phyloP scores from a whole-genome alignment of 805 yeast genomes.

The Suhomyces sp. region DNA sequence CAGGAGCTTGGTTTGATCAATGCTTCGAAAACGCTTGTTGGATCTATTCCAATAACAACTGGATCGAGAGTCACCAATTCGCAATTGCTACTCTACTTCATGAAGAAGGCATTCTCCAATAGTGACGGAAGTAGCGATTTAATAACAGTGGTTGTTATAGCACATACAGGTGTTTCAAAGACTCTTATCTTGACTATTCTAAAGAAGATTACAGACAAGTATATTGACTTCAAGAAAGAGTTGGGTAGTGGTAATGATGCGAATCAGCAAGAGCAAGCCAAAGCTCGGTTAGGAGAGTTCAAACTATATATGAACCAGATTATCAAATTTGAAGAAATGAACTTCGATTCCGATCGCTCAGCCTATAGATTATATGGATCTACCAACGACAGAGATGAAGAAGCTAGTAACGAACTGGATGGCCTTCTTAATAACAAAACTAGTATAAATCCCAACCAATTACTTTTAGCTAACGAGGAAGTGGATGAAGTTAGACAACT shows the following conservation, averaged over 20 bases:
- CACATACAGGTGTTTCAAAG: conserved; percentile 42
- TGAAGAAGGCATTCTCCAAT: conserved; percentile 43
- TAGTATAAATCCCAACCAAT: conserved; percentile 34
- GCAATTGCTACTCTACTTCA: conserved; percentile 42
- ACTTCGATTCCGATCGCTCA: conserved; percentile 33
- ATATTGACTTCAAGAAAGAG: conserved; percentile 38
- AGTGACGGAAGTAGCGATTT: conserved; percentile 46
- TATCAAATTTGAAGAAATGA: conserved; percentile 51
- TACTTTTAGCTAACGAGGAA: conserved; percentile 48
- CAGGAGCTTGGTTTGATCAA: conserved; percentile 55
- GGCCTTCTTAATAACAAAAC: conserved; percentile 13
- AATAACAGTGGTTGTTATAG: conserved; percentile 49
- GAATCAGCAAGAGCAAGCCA: conserved; percentile 4
- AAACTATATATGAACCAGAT: conserved; percentile 56
- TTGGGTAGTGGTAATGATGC: conserved; percentile 12
- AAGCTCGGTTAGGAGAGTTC: conserved; percentile 43
- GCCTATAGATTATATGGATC: conserved; percentile 34
- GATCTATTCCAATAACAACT: conserved; percentile 32
- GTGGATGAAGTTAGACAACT: conserved; percentile 62
- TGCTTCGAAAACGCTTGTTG: conserved; percentile 42
- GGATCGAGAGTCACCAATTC: conserved; percentile 23
- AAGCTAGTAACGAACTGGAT: conserved; percentile 14
- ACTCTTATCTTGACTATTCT: conserved; percentile 46
- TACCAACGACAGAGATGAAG: conserved; percentile 6
- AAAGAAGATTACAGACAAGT: conserved; percentile 51